Conservation (phyloP, 169 alveolate genomes). For the Cryptosporidium ubiquitum region DNA sequence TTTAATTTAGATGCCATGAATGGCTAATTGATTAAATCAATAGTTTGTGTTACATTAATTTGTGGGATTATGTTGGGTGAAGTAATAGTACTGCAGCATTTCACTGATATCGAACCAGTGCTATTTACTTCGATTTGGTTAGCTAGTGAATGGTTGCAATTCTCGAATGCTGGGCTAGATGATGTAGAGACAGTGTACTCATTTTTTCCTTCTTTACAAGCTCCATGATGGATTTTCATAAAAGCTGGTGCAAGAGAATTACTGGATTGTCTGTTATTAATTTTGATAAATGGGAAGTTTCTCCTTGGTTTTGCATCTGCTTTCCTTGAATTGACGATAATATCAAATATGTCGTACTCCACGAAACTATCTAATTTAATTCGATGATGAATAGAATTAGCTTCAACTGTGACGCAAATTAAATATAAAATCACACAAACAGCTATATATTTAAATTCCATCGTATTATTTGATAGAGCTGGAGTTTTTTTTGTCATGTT, state of each 20-base stretch:
- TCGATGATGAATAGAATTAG: neutral
- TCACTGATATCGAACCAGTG: neutral
- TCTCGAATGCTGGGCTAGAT: neutral
- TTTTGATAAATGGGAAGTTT: neutral
- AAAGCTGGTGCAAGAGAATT: neutral
- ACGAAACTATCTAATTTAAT: neutral
- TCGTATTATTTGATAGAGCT: neutral
- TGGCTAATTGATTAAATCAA: neutral
- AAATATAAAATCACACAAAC: conserved; percentile 38
- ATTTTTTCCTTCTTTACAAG: neutral
- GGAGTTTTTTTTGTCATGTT: neutral
- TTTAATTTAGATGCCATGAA: neutral
- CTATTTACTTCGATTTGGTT: neutral
- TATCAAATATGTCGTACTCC: conserved; percentile 7
- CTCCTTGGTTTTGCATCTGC: neutral
- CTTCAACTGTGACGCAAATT: neutral
- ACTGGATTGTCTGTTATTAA: neutral
- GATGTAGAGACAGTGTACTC: neutral
- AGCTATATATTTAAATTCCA: conserved; percentile 36
- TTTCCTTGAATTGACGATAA: neutral
- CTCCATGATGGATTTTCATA: neutral
- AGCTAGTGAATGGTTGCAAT: neutral
- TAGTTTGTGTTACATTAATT: neutral
- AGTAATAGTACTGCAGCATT: neutral
- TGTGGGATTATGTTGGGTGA: neutral